Base-by-base conservation (phyloP, 1,139 yeast genomes). In the Pichia sp. region DNA sequence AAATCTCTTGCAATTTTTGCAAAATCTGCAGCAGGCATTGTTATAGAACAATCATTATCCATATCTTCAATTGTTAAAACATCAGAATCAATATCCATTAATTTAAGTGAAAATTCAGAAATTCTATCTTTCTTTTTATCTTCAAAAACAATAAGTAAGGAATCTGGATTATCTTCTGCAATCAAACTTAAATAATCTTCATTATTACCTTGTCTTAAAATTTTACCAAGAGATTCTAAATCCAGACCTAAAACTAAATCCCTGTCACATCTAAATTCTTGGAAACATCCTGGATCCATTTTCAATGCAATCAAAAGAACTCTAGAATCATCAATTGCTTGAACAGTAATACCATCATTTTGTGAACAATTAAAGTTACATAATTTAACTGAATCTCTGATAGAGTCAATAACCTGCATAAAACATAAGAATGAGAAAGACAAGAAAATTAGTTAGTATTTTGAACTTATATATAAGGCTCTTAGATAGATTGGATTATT, bases 301-400 rank as follows among this genome's bases (percentile, higher is more conserved):
- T 86, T 78, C 57, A 92, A 73, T 12, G 96, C 85, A 37, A 92
- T 96, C 56, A 92, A 75, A 54, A 92, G 79, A 51, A 92, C 97
- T 73, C 97, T 87, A 31, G 98, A 89, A 62, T 89, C 95, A 68
- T 92, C 99, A 58, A 92, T 95, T 24, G 98, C 97, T 70, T 92
- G 97, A 25, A 94, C 94, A 22, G 95, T 85, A 59, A 92, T 83
- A 53, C 99, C 99, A 26, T 56, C 54, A 54, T 82, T 80, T 66
- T 87, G 95, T 23, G 95, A 80, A 70, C 97, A 92, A 69, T 90
- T 95, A 74, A 92, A 87, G 75, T 92, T 92, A 71, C 97, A 92
- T 59, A 89, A 76, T 62, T 86, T 86, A 53, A 92, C 96, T 63
- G 95, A 82, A 62, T 92, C 98, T 64, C 87, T 86, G 64, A 89